Percentiles rank a stretch among this genome's conserved stretches.
Conservation (phyloP, 345 rosid species). For the Crucihimalaya himalaica region DNA sequence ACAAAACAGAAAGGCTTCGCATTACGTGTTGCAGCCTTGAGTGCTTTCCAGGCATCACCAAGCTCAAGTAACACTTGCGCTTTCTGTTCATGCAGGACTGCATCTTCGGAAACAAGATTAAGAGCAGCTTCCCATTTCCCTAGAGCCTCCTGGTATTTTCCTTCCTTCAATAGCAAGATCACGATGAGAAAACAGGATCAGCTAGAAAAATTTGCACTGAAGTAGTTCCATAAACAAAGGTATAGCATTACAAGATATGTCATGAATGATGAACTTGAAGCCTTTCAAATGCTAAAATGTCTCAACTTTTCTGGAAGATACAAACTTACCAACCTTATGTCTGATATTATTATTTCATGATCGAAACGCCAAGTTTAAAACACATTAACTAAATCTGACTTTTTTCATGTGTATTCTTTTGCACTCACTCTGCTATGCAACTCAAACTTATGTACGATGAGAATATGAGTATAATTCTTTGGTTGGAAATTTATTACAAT, state of each 20-base stretch:
- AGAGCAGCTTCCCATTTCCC: conserved; percentile 93
- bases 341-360: background rate
- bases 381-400: background rate
- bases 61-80: conserved; percentile 89
- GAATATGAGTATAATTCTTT: too few species aligned
- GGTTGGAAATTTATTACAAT: too few species aligned
- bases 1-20: background rate
- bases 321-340: background rate
- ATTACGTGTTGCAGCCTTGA: conserved; percentile 83
- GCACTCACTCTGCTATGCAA: background rate
- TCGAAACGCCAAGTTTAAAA: background rate
- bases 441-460: too few species aligned
- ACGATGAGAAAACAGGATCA: background rate
- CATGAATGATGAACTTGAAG: background rate
- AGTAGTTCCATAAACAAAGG: background rate
- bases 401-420: background rate
- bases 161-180: conserved; percentile 56
- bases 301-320: background rate
- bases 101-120: conserved; percentile 63
- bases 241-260: background rate
- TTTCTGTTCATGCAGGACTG: conserved; percentile 82
- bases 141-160: conserved; percentile 79
- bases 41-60: conserved; percentile 81
- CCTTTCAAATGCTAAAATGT: background rate
- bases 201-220: background rate